Evolutionary conservation across 805 yeast genomes (phyloP).

Genomic region (Dipodascopsis uninucleata): DNA sequence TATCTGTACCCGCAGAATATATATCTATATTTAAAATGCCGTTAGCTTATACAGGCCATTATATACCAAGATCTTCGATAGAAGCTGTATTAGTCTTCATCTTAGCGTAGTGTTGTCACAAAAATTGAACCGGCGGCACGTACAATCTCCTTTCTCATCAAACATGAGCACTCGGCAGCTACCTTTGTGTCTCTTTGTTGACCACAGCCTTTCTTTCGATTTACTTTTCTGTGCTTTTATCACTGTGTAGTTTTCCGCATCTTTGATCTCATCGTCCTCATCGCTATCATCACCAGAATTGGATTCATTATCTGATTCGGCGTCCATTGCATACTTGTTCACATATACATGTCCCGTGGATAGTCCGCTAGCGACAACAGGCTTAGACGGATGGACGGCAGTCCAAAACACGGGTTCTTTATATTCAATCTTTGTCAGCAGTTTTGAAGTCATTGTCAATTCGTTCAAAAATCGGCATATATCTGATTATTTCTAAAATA

Average conservation of each 20-base stretch:
- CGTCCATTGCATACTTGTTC: conserved; percentile 21
- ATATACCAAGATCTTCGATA: no score
- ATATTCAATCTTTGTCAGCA: neutral
- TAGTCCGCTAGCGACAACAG: conserved; percentile 21
- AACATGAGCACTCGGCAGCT: conserved; percentile 73
- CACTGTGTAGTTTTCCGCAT: neutral
- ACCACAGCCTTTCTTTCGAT: conserved; percentile 52
- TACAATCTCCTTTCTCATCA: conserved; percentile 57
- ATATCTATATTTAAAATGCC: conserved; percentile 33
- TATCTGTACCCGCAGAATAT: conserved; percentile 76
- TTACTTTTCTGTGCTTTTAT: neutral
- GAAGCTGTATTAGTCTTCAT: neutral
- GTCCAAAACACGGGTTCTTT: conserved; percentile 12
- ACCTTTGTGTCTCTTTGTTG: conserved; percentile 85
- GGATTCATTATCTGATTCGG: neutral
- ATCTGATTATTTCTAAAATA: no score
- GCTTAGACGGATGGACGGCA: conserved; percentile 17
- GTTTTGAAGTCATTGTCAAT: no score
- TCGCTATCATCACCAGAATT: neutral
- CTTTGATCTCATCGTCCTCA: conserved; percentile 2
- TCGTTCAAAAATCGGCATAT: no score
- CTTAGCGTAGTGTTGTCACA: conserved; percentile 9
- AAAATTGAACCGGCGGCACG: conserved; percentile 27
- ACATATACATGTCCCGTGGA: conserved; percentile 24
- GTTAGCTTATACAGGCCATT: no score